Conservation (phyloP, 345 rosid genomes). For the Brassica cretica region DNA sequence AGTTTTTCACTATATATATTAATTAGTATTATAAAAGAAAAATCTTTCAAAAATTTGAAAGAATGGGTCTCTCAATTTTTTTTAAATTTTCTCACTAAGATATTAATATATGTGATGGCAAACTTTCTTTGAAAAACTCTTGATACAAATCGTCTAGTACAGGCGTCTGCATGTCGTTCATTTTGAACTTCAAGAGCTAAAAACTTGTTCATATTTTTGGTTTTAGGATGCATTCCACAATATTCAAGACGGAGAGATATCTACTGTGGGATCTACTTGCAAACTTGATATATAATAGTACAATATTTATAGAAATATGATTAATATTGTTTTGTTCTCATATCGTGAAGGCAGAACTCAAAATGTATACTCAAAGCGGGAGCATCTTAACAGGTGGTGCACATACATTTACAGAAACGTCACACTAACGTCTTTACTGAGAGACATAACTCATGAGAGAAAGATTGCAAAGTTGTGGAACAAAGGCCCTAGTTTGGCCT, state of each 20-base stretch:
- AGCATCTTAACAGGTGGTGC: conserved; percentile 1
- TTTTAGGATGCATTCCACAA: background rate
- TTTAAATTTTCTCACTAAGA: no score
- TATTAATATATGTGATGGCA: no score
- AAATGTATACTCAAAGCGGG: conserved; percentile 8
- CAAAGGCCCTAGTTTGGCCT: conserved; percentile 54
- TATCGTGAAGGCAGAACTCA: conserved; percentile 1
- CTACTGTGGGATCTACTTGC: background rate
- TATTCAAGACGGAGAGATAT: background rate
- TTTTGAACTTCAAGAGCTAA: background rate
- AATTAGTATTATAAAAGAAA: no score
- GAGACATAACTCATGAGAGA: background rate
- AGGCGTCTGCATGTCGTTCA: background rate
- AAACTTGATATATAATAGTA: background rate
- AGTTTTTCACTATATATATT: no score
- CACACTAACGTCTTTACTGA: conserved; percentile 21
- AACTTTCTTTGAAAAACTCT: no score
- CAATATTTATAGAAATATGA: background rate
- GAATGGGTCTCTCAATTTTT: no score
- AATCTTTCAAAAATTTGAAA: no score
- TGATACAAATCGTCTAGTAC: background rate
- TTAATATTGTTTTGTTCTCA: conserved; percentile 3
- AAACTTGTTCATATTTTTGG: background rate
- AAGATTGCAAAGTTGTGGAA: conserved; percentile 19
- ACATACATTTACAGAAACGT: conserved; percentile 23